Base-by-base conservation (phyloP, 345 rosid species). In the Eucalyptus viminalis region DNA sequence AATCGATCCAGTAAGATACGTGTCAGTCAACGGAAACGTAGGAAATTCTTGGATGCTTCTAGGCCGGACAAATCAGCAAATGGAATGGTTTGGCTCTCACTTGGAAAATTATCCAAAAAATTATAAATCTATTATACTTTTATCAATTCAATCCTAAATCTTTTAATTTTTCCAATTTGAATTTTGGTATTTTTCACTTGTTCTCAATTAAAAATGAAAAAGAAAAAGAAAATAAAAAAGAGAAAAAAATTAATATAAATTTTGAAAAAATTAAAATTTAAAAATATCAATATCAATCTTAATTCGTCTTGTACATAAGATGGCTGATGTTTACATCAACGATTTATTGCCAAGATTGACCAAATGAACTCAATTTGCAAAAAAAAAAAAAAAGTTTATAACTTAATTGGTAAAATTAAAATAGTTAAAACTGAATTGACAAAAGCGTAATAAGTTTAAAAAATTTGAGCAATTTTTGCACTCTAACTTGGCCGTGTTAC, bases 381-480 rank as follows among this genome's bases (percentile, higher is more conserved):
- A 22, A 53, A 50, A 24, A 22, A 0, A 1, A 4, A 56, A 56
- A 4, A 10, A 0, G 0, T 24, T 56, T 56, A 24, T 22, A 24
- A 56, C 0, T 4, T 3, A 4, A 24, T 24, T 24, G 6, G 0
- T 24, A 24, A 56, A 56, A 56, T 56, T 24, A 56, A 24, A 56
- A 56, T 4, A 56, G 0, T 56, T 56, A 56, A 0, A 56, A 56
- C 0, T 0, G 1, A 56, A 56, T 56, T 56, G 0, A 0, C 0
- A 4, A 56, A 56, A 24, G 0, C 0, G 0, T 56, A 56, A 56
- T 56, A 56, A 0, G 3, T 4, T 56, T 0, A 22, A 56, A 0
- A 0, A 10, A 0, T 9, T 5, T 10, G 0, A 24, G 0, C 0
- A 24, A 56, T 22, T 56, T 56, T 56, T 1, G 0, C 0, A 24